These are phyloP conservation scores for Biancaea sappan DNA, from an alignment of 306 rosid genomes.

Conservation along the genomic window DNA sequence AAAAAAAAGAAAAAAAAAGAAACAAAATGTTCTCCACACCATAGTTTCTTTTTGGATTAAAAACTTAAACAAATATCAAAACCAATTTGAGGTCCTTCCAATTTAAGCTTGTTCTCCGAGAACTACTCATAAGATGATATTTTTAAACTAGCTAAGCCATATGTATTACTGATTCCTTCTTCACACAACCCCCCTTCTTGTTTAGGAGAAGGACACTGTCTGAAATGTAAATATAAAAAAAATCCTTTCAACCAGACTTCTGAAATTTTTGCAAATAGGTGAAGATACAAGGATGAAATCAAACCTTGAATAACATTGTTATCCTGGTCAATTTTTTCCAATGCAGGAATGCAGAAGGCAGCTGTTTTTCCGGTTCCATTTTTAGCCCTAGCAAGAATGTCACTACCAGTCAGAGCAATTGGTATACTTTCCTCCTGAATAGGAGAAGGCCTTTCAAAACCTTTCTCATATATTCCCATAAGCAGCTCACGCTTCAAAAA, in stretches of 20 bases:
- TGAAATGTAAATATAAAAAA: neutral
- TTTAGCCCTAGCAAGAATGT: slow-evolving; percentile 99
- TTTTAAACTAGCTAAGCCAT: neutral
- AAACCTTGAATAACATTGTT: slow-evolving; percentile 83
- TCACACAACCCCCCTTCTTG: neutral
- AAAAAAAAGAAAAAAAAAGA: no score
- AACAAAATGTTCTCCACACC: neutral
- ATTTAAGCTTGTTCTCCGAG: neutral
- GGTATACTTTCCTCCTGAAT: slow-evolving; percentile 99
- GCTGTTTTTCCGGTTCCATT: slow-evolving; percentile 99
- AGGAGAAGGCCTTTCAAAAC: slow-evolving; percentile 98
- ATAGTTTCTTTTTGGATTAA: neutral
- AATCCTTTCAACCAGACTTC: slow-evolving; percentile 17
- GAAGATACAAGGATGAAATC: neutral
- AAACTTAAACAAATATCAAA: neutral
- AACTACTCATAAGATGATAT: neutral
- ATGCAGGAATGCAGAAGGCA: slow-evolving; percentile 96
- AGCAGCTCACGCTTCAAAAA: slow-evolving; percentile 97
- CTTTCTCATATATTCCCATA: slow-evolving; percentile 99
- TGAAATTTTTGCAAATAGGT: slow-evolving; percentile 1
- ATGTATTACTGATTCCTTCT: neutral
- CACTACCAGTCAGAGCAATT: slow-evolving; percentile 97
- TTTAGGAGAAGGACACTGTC: neutral
- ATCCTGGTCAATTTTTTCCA: slow-evolving; percentile 99
- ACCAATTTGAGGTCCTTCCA: neutral